Percentiles rank a stretch among this genome's conserved stretches.
Conservation (phyloP, 768 basidiomycete species). For the Trichaptum fuscoviolaceum region DNA sequence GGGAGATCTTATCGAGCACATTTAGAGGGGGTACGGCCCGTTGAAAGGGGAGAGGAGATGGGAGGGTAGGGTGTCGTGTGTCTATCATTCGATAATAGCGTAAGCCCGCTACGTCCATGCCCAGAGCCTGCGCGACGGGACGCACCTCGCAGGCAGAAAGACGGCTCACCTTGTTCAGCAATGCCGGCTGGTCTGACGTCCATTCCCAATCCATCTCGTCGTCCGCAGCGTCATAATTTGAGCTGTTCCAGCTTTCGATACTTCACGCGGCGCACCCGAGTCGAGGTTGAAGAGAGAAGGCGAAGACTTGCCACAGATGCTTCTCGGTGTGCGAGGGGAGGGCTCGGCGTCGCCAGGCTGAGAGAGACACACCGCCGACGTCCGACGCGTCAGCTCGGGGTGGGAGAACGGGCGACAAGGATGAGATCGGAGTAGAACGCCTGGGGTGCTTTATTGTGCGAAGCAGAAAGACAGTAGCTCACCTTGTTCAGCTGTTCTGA, state of each 20-base stretch:
- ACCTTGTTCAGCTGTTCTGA: constrained; percentile 68
- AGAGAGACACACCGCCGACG: constrained; percentile 46
- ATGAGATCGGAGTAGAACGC: constrained; percentile 45
- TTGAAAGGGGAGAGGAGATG: constrained; percentile 87
- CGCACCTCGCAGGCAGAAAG: not conserved
- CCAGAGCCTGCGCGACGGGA: not conserved
- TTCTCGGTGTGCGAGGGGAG: constrained; percentile 36
- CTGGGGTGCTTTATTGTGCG: constrained; percentile 41
- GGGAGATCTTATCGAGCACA: constrained; percentile 81
- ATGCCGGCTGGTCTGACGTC: constrained; percentile 65
- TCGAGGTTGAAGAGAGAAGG: constrained; percentile 49
- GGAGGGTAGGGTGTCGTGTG: constrained; percentile 75
- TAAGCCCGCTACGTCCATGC: not conserved
- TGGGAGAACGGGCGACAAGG: constrained; percentile 60
- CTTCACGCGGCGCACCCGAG: constrained; percentile 53
- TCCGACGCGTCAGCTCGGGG: constrained; percentile 45
- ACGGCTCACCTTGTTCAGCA: constrained; percentile 58
- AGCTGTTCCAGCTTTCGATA: constrained; percentile 82
- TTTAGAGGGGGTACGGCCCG: constrained; percentile 80
- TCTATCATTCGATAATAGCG: constrained; percentile 37
- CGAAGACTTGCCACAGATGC: constrained; percentile 47
- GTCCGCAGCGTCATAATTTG: constrained; percentile 52
- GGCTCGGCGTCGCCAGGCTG: constrained; percentile 20
- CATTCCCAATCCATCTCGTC: constrained; percentile 67
- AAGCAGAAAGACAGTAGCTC: constrained; percentile 19